Conservation (phyloP, 148 eudicot genomes). For the Persicaria tinctoria region DNA sequence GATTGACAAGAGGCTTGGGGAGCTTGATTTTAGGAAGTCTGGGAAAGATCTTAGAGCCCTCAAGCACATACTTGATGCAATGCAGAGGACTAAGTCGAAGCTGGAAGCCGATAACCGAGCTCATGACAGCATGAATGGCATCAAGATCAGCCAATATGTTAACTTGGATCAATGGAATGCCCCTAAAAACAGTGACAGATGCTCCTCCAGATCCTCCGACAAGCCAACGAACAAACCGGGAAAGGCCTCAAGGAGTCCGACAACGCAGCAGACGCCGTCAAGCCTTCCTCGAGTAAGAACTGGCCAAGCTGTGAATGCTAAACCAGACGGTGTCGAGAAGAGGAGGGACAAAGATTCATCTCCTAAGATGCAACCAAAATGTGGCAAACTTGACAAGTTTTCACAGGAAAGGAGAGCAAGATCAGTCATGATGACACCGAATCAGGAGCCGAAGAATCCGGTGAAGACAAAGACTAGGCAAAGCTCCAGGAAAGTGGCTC, state of each 20-base stretch:
- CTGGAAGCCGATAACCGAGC: slow-evolving; percentile 20
- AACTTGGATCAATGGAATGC: background rate
- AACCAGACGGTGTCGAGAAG: slow-evolving; percentile 6
- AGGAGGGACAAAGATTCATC: slow-evolving; percentile 25
- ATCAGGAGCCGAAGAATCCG: slow-evolving; percentile 19
- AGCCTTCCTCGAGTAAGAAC: background rate
- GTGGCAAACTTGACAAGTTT: slow-evolving; percentile 21
- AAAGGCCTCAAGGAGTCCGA: no score
- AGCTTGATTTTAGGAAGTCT: slow-evolving; percentile 55
- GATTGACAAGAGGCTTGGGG: slow-evolving; percentile 58
- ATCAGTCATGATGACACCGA: slow-evolving; percentile 20
- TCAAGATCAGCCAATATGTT: background rate
- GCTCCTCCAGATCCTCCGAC: no score
- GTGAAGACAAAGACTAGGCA: slow-evolving; percentile 17
- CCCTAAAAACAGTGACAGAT: background rate
- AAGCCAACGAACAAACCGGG: no score
- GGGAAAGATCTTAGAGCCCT: slow-evolving; percentile 89
- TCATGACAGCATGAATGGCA: slow-evolving; percentile 11
- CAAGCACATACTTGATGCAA: slow-evolving; percentile 74
- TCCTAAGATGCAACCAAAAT: slow-evolving; percentile 20
- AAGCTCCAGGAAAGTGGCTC: slow-evolving; percentile 17
- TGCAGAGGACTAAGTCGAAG: slow-evolving; percentile 40
- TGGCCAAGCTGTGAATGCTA: background rate
- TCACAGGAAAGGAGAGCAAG: slow-evolving; percentile 22
- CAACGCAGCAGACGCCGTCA: no score